Evolutionary conservation across 441 rosid species (phyloP), one percentile per base, ranked within the genome.

Genomic region (Dalechampia spathulata): DNA sequence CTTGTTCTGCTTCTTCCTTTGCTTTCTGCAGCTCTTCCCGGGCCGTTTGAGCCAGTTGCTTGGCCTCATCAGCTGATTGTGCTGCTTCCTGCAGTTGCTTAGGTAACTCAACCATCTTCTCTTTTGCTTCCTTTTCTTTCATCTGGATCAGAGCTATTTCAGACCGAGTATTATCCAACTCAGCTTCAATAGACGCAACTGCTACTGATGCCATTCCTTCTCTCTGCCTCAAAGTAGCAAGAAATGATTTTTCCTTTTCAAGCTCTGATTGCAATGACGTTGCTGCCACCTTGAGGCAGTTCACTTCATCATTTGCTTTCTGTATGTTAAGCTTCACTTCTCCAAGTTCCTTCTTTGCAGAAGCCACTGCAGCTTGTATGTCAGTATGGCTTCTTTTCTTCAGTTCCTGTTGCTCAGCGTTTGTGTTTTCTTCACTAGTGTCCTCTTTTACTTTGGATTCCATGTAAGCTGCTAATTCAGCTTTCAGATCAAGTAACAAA

Each of bases 161-260:
- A 2, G 87, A 75, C 64, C 55, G 76, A 11, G 86, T 80, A 50
- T 65, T 74, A 6, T 86, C 85, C 25, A 92, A 58, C 71, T 92
- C 96, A 62, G 85, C 83, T 75, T 84, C 84, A 53, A 88, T 70
- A 58, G 95, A 81, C 64, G 94, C 77, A 56, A 84, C 95, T 17
- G 91, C 85, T 26, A 86, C 65, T 0, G 86, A 75, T 7, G 95
- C 94, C 83, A 86, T 83, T 62, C 94, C 96, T 83, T 92, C 98
- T 75, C 95, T 77, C 66, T 88, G 95, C 70, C 68, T 80, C 25
- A 82, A 61, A 1, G 76, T 44, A 20, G 81, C 77, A 60, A 88
- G 86, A 28, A 79, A 76, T 1, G 75, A 58, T 55, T 75, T 92
- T 66, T 92, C 94, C 58, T 61, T 77, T 59, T 84, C 91, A 25